Base-by-base conservation (phyloP, 2,329 filamentous ascomycete genomes). In the Aspergillus sp. region DNA sequence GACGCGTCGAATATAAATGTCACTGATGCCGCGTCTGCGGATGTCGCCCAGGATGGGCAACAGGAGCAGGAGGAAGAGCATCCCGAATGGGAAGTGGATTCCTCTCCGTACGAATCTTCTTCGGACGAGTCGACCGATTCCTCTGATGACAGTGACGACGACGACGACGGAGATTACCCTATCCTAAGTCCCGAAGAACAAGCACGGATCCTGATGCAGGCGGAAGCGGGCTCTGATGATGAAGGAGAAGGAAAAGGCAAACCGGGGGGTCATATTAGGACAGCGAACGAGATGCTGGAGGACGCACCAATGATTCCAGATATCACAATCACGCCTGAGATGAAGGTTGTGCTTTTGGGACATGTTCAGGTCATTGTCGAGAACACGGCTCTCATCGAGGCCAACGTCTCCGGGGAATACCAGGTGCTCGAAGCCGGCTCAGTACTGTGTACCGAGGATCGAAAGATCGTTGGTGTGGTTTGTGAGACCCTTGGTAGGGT, bases 401-500 rank as follows among this genome's bases (percentile, higher is more conserved):
- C 86, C 30, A 83, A 81, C 44, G 84, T 78, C 0, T 82, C 86
- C 4, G 89, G 88, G 51, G 86, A 93, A 61, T 87, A 89, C 53
- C 82, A 85, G 58, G 89, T 95, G 0, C 77, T 97, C 1, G 89
- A 96, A 60, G 78, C 79, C 4, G 88, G 87, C 29, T 94, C 90
- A 0, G 79, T 94, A 3, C 77, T 98, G 29, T 96, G 88, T 68
- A 80, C 82, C 29, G 79, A 80, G 52, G 80, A 93, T 56, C 78
- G 88, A 44, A 79, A 77, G 19, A 79, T 96, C 29, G 78, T 96
- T 45, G 93, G 90, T 27, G 83, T 80, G 12, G 79, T 97, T n/a
- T 77, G 82, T 4, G 91, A 97, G 59, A 86, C 88, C 4, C 78
- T 97, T 32, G 93, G 91, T 41, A 81, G 86, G 59, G 88, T 96